These are phyloP conservation scores for Phialophora tarda DNA, from an alignment of 2,329 filamentous ascomycete genomes.

Conservation along the genomic window DNA sequence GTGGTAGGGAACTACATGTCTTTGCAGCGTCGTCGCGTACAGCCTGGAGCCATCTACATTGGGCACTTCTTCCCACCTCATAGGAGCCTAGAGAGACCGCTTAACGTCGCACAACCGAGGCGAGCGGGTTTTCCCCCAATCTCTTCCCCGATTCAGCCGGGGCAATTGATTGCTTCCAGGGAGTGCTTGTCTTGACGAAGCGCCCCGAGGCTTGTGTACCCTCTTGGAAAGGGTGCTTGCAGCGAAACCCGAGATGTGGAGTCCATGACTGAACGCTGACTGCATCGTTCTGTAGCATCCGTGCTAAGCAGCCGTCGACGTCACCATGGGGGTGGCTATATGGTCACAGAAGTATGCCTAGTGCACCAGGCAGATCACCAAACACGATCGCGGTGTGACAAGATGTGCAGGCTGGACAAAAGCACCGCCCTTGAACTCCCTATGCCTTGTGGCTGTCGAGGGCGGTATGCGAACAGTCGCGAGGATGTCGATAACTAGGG, in stretches of 20 bases:
- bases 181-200: neutral
- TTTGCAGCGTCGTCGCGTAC: neutral
- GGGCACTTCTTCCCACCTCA: conserved; percentile 12
- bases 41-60: conserved; percentile 3
- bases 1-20: neutral
- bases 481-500: neutral
- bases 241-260: neutral
- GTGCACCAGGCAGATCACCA: neutral
- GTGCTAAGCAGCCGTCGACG: conserved; percentile 10
- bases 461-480: too few relatives aligned
- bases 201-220: neutral
- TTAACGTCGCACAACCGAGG: neutral
- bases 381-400: neutral
- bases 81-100: neutral
- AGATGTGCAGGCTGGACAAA: neutral
- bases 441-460: neutral
- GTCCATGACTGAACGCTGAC: neutral
- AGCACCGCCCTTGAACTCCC: neutral
- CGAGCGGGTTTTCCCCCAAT: conserved; percentile 1
- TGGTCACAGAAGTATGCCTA: conserved; percentile 1
- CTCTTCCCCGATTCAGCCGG: neutral
- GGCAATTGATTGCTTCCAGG: neutral
- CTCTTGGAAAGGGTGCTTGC: neutral
- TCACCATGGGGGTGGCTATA: neutral
- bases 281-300: conserved; percentile 15